These are phyloP conservation scores for Strobilomyces confusus DNA, from an alignment of 768 basidiomycete genomes.

Conservation along the genomic window DNA sequence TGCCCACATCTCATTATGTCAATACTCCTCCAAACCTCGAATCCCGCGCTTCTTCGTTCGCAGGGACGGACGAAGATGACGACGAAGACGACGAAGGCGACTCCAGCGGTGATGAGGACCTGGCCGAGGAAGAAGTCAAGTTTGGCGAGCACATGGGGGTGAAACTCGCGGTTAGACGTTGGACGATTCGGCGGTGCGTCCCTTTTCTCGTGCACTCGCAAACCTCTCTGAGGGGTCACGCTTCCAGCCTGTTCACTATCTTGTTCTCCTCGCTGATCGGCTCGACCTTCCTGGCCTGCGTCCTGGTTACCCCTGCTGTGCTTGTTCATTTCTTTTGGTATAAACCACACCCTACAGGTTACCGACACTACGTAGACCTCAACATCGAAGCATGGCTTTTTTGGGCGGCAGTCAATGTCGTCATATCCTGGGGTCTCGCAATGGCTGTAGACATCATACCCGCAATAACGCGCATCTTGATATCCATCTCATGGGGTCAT, in stretches of 20 bases:
- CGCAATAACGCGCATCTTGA: conserved; percentile 44
- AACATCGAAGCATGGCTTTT: conserved; percentile 77
- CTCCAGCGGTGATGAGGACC: conserved; percentile 77
- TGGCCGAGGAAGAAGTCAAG: conserved; percentile 65
- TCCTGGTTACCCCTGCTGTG: conserved; percentile 60
- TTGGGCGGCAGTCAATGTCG: conserved; percentile 75
- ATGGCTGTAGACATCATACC: conserved; percentile 69
- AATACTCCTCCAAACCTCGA: conserved; percentile 33
- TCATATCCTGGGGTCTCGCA: conserved; percentile 77
- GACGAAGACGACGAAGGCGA: conserved; percentile 58
- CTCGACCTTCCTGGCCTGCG: conserved; percentile 57
- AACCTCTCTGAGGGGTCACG: neutral
- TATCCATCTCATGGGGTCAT: conserved; percentile 68
- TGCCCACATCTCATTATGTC: no score
- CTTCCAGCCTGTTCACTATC: conserved; percentile 50
- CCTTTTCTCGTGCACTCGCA: conserved; percentile 2
- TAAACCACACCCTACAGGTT: conserved; percentile 49
- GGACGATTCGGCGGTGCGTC: conserved; percentile 52
- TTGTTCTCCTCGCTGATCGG: conserved; percentile 74
- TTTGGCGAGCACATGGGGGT: conserved; percentile 59
- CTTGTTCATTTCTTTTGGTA: conserved; percentile 71
- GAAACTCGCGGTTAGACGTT: conserved; percentile 39
- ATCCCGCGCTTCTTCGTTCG: conserved; percentile 41
- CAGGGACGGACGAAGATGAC: conserved; percentile 56
- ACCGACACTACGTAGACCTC: conserved; percentile 57